These are phyloP conservation scores for Brassica juncea DNA, from an alignment of 345 rosid genomes.

Conservation along the genomic window DNA sequence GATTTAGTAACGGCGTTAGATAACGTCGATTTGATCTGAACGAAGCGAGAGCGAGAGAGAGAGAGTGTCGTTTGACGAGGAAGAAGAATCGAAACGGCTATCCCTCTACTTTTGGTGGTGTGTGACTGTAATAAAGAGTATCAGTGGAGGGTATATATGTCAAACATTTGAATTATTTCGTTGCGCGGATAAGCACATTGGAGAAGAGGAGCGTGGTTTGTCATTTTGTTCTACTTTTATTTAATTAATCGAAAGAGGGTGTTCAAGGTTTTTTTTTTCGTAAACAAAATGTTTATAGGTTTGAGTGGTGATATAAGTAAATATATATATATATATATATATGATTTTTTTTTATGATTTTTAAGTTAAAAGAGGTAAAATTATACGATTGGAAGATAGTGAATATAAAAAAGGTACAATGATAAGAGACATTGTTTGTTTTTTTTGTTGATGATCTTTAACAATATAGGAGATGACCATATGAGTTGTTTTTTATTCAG, in stretches of 20 bases:
- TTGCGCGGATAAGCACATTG: constrained; percentile 42
- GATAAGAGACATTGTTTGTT: background rate
- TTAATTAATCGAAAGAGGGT: background rate
- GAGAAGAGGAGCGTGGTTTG: constrained; percentile 23
- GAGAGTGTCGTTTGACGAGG: background rate
- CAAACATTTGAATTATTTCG: constrained; percentile 24
- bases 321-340: too few species aligned
- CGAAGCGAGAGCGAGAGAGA: background rate
- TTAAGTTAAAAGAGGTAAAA: background rate
- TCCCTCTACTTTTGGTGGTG: constrained; percentile 6
- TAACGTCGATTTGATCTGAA: constrained; percentile 39
- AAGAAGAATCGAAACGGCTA: constrained; percentile 26
- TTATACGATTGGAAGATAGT: background rate
- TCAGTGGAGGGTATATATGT: constrained; percentile 37
- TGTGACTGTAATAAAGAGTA: constrained; percentile 14
- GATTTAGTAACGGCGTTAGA: constrained; percentile 44
- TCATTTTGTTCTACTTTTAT: background rate
- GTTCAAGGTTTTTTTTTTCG: background rate
- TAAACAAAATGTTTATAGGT: background rate
- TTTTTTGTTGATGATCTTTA: background rate
- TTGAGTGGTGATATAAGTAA: background rate
- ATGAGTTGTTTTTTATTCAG: background rate
- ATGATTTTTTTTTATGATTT: too few species aligned
- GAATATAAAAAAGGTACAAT: background rate
- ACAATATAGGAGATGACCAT: background rate